Evolutionary conservation across 345 rosid species (phyloP), one percentile per base, ranked within the genome.

Genomic region (Eutrema yunnanense): DNA sequence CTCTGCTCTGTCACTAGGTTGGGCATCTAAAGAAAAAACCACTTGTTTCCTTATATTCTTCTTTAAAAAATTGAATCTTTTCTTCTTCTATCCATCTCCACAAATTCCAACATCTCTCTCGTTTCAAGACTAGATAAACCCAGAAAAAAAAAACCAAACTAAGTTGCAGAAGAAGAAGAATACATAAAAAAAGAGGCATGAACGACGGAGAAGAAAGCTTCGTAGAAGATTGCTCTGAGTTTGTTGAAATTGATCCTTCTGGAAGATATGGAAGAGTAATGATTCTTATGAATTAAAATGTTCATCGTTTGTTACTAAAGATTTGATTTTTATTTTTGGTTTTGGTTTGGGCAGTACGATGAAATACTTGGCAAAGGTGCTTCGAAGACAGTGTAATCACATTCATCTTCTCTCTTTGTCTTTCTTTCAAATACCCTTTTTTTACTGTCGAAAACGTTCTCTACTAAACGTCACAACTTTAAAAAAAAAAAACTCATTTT

Each of bases 261-360:
- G 99, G 99, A 80, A 92, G 99, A 96, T 96, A 96, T 82, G 97
- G 99, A 84, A 87, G 99, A 84, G 99, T 69, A 4, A 36, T 40
- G 54, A 11, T 64, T 72, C 58, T 47, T 59, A 57, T 52, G 26
- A 8, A 47, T 48, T 48, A 26, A 13, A n/a, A n/a, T 6, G 9
- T 46, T 66, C 38, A 51, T 49, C 8, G 22, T 69, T 46, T 40
- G 11, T 27, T 53, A 30, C 3, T 0, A 41, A 41, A 26, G 44
- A 37, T 61, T 74, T 64, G 14, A 33, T 47, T 27, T 27, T 41
- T 56, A 42, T 43, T 69, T 33, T 34, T 40, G 36, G 5, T 38
- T 46, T 2, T 49, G 46, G 48, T 55, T 63, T 55, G 50, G 44
- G 73, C 85, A 95, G 99, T 95, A 92, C 79, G 77, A 90, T 84